These are phyloP conservation scores for Phialophora expanda DNA, from an alignment of 2,329 filamentous ascomycete species.

Conservation along the genomic window DNA sequence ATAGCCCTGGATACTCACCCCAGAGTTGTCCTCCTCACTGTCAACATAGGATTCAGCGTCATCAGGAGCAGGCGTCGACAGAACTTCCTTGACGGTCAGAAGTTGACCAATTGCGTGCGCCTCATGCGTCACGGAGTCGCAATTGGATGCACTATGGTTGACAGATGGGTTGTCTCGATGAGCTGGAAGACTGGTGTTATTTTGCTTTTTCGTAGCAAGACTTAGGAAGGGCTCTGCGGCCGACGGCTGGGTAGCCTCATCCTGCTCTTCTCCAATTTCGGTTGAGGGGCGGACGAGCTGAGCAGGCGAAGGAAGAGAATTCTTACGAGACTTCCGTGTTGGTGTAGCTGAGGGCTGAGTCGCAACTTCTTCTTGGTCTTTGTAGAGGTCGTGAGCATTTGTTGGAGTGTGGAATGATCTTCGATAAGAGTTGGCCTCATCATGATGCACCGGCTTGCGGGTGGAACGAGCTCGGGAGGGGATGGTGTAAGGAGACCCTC, in stretches of 20 bases:
- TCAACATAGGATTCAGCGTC: slow-evolving; percentile 19
- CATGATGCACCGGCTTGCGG: not conserved
- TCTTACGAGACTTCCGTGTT: slow-evolving; percentile 17
- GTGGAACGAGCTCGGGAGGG: slow-evolving; percentile 12
- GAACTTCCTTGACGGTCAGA: slow-evolving; percentile 24
- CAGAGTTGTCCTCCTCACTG: slow-evolving; percentile 14
- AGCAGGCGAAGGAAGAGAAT: slow-evolving; percentile 30
- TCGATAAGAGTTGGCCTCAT: not conserved
- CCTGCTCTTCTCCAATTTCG: not conserved
- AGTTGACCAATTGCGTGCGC: not conserved
- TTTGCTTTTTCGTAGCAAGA: not conserved
- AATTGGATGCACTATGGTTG: not conserved
- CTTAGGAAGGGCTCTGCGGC: slow-evolving; percentile 4
- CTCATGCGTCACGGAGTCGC: not conserved
- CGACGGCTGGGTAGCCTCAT: not conserved
- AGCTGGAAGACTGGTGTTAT: not conserved
- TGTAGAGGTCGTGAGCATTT: not conserved
- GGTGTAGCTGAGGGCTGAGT: not conserved
- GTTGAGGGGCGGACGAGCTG: slow-evolving; percentile 4
- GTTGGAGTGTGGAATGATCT: not conserved
- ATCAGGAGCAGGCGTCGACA: slow-evolving; percentile 22
- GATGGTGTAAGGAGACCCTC: slow-evolving; percentile 35
- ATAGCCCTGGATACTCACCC: slow-evolving; percentile 24
- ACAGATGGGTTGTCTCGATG: not conserved
- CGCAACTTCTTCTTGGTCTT: not conserved